Evolutionary conservation across 2,329 filamentous ascomycete species (phyloP), one percentile per base, ranked within the genome.

Genomic region (Fusarium protoensiforme): DNA sequence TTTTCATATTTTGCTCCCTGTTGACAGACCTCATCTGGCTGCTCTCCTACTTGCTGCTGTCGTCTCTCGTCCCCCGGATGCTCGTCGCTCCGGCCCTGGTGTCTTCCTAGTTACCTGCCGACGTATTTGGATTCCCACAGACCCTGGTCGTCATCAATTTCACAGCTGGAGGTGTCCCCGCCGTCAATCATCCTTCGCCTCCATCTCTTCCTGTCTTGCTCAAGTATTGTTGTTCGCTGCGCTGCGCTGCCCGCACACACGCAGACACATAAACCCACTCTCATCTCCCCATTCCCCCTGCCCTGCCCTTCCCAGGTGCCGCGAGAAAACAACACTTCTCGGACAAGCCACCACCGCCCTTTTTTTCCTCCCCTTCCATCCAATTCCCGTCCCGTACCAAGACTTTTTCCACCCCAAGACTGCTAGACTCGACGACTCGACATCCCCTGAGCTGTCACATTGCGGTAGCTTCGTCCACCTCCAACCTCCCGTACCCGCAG

Each of bases 1-100:
- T 66, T 74, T 69, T 73, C 71, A 71, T 18, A 60, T 73, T 65
- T 72, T 39, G 41, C 61, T 73, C 72, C 68, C 68, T 73, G 71
- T 65, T 72, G 60, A 48, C 43, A 20, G 65, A 65, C 60, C 51
- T 71, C 51, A 66, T 16, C 29, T 62, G 56, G n/a, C 31, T 59
- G 46, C 35, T 67, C 20, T 68, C 57, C 46, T 33, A 46, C 56
- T 67, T 61, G 64, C 54, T 64, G 36, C 27, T 56, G 43, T 62
- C 41, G 31, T 41, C 58, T 54, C 60, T 48, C 35, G 33, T 56
- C 63, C 61, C 61, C 58, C 64, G 71, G 71, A 74, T 56, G 22
- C 71, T 71, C 27, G 35, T 66, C 68, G 61, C 71, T 65, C 71
- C 64, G 64, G 43, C n/a, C 54, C 36, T 43, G 29, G 51, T 69